Evolutionary conservation across 129 eudicot genomes (phyloP).

Genomic region (Logfia minima): DNA sequence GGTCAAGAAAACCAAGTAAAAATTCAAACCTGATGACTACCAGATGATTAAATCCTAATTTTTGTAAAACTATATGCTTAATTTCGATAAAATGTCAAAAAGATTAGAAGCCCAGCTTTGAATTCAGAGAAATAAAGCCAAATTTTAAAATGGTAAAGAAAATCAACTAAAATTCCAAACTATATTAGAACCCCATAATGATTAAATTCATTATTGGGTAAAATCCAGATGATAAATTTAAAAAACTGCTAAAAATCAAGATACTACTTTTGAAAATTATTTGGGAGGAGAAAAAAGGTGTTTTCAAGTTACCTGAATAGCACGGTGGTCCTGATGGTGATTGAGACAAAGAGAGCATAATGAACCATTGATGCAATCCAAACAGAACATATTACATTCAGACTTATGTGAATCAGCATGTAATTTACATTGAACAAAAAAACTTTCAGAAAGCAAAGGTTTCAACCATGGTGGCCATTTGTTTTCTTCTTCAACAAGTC

Average conservation of each 20-base stretch:
- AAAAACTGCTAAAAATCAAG: neutral
- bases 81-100: neutral
- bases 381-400: conserved; percentile 90
- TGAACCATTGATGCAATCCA: conserved; percentile 82
- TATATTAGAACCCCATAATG: neutral
- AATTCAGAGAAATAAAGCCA: neutral
- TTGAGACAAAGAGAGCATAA: conserved; percentile 77
- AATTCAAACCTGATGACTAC: neutral
- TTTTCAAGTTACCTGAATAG: conserved; percentile 60
- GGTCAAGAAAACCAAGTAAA: neutral
- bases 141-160: neutral
- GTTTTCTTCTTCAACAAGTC: conserved; percentile 68
- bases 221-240: neutral
- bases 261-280: neutral
- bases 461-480: conserved; percentile 93
- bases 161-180: conserved; percentile 2
- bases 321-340: conserved; percentile 71
- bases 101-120: neutral
- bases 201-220: neutral
- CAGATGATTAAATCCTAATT: neutral
- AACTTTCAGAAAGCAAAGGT: conserved; percentile 59
- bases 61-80: neutral
- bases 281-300: no score
- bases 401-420: conserved; percentile 89
- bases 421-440: conserved; percentile 78